Base-by-base conservation (phyloP, 345 rosid genomes). In the Hibiscus tridactylites region DNA sequence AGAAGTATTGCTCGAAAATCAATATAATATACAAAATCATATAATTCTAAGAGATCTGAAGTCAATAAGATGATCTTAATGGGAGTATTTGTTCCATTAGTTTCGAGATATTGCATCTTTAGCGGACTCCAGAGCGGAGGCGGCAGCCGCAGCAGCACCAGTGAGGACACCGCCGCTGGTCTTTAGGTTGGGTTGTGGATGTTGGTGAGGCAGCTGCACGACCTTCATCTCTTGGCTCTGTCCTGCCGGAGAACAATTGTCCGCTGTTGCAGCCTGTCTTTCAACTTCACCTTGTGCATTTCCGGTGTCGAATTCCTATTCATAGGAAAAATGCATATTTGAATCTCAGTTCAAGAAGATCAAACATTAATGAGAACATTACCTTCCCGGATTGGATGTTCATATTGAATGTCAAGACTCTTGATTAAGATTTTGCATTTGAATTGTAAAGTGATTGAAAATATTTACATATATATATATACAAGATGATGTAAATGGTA, bases 151-250 rank as follows among this genome's bases (percentile, higher is more conserved):
- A 7, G 93, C 93, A 3, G 98, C 96, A 26, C 72, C 82, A 1
- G 79, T 73, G 74, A 91, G 77, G 71, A 88, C 73, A 16, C 88
- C 87, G 0, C 93, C 92, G 71, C 96, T 85, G 54, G 91, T 82
- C 47, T 65, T 76, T 44, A 80, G 61, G 67, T 65, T 68, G 7
- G 52, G 50, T 9, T 44, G 24, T 19, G 82, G 80, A 71, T 74
- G 69, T 42, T 85, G 83, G 58, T 87, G 95, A 70, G 78, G 71
- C 61, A 85, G 89, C 73, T 88, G 70, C 39, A 86, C 83, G 0
- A 53, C 83, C 84, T 70, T 85, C 49, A 68, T 57, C 75, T 85
- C 90, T 76, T 76, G 77, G 5, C 65, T 78, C 79, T 85, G 77
- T 44, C 94, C 89, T 2, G 90, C 82, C 21, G 94, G 77, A 2